Evolutionary conservation across 2,329 filamentous ascomycete genomes (phyloP).

Genomic region (Colletotrichum sp.): DNA sequence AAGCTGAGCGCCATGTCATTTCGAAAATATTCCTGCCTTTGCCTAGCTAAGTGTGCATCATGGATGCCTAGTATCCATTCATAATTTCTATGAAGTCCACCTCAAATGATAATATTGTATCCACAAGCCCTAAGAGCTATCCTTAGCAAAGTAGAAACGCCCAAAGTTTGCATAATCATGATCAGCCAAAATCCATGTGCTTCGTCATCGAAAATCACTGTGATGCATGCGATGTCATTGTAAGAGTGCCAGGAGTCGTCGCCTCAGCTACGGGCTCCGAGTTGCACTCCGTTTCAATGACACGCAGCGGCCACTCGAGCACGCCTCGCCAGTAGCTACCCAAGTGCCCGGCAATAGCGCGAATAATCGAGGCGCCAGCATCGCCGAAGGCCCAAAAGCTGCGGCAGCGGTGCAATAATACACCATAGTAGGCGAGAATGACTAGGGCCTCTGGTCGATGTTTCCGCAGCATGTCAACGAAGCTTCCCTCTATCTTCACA

Average conservation of each 20-base stretch:
- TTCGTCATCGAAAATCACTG: background rate
- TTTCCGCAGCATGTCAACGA: background rate
- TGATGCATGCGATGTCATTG: background rate
- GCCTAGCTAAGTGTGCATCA: background rate
- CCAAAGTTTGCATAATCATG: background rate
- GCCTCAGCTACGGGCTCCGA: background rate
- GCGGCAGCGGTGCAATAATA: background rate
- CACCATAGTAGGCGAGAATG: background rate
- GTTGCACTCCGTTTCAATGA: background rate
- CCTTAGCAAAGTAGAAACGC: background rate
- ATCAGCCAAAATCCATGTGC: background rate
- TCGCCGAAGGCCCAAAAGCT: background rate
- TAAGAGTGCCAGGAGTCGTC: background rate
- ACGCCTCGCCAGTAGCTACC: background rate
- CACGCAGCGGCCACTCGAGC: background rate
- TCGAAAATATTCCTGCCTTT: background rate
- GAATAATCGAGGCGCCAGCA: background rate
- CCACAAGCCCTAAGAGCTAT: background rate
- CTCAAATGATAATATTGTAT: fast-evolving
- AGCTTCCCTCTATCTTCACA: background rate
- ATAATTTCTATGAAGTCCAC: background rate
- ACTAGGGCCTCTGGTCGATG: background rate
- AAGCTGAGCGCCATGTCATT: background rate
- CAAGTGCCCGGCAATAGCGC: background rate
- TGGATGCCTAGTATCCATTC: background rate